These are phyloP conservation scores for Podaxis rugospora DNA, from an alignment of 768 basidiomycete species.

Conservation along the genomic window DNA sequence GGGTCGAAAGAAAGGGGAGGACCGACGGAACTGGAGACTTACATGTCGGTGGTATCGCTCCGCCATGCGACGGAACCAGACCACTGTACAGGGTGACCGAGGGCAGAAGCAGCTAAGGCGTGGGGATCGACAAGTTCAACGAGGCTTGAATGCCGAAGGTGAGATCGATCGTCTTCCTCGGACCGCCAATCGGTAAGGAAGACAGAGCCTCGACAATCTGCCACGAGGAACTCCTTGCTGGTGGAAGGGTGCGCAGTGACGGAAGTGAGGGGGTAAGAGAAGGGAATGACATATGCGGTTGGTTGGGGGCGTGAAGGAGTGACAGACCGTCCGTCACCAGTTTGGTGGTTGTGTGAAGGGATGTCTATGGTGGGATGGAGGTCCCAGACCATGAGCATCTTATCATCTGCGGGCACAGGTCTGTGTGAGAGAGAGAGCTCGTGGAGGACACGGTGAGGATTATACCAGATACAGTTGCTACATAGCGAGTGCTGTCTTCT, in stretches of 20 bases:
- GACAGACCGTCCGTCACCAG: constrained; percentile 24
- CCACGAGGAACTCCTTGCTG: constrained; percentile 76
- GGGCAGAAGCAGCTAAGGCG: constrained; percentile 48
- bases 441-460: constrained; percentile 7
- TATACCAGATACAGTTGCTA: constrained; percentile 77
- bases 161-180: constrained; percentile 43
- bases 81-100: constrained; percentile 41
- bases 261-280: constrained; percentile 65
- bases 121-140: constrained; percentile 72
- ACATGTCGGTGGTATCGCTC: constrained; percentile 69
- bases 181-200: constrained; percentile 83
- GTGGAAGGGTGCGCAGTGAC: constrained; percentile 68
- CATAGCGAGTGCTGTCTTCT: constrained; percentile 64
- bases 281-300: constrained; percentile 71
- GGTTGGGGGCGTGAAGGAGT: constrained; percentile 54
- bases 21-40: constrained; percentile 21
- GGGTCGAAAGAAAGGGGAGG: constrained; percentile 2
- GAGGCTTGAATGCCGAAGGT: constrained; percentile 59
- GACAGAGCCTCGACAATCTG: constrained; percentile 69
- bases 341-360: constrained; percentile 29
- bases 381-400: constrained; percentile 85
- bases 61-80: constrained; percentile 69
- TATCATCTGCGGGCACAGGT: constrained; percentile 52
- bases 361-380: constrained; percentile 54
- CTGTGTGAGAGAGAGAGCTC: constrained; percentile 4